Evolutionary conservation across 2,329 filamentous ascomycete genomes (phyloP).

Genomic region (Aspergillus candidus): DNA sequence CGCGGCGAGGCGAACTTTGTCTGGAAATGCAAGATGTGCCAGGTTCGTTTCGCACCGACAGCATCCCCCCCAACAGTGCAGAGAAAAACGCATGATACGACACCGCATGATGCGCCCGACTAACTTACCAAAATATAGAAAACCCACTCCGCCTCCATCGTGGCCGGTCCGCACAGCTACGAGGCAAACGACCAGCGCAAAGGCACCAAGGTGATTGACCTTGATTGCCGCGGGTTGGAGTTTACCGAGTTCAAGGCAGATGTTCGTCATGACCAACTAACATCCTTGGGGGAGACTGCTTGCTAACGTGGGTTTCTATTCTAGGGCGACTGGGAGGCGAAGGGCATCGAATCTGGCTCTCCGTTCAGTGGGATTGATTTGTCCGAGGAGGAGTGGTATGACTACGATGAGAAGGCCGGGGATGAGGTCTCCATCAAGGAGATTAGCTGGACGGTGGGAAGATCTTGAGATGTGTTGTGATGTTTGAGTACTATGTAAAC

Average conservation of each 20-base stretch:
- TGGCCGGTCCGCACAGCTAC: slow-evolving; percentile 66
- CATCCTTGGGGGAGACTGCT: neutral
- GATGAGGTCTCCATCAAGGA: slow-evolving; percentile 93
- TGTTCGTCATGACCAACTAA: slow-evolving; percentile 45
- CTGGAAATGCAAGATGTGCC: slow-evolving; percentile 99
- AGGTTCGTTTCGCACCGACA: slow-evolving; percentile 50
- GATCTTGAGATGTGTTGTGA: slow-evolving; percentile 48
- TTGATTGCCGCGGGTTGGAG: slow-evolving; percentile 91
- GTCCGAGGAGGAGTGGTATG: slow-evolving; percentile 89
- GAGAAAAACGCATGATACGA: too few species aligned
- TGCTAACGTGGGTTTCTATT: slow-evolving; percentile 4
- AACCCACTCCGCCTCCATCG: slow-evolving; percentile 68
- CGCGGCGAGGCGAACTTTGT: slow-evolving; percentile 97
- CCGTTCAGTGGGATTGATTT: slow-evolving; percentile 80
- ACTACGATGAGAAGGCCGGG: slow-evolving; percentile 89
- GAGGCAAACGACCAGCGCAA: slow-evolving; percentile 50
- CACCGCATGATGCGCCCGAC: too few species aligned
- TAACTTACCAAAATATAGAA: slow-evolving; percentile 20
- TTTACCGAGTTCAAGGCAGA: slow-evolving; percentile 88
- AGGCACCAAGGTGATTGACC: slow-evolving; percentile 71
- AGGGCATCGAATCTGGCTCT: slow-evolving; percentile 70
- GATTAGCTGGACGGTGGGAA: slow-evolving; percentile 75
- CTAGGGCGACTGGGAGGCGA: slow-evolving; percentile 84
- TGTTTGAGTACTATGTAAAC: neutral
- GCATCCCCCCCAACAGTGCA: neutral